Percentiles rank a stretch among this genome's conserved stretches.
These are phyloP conservation scores for Cladosporium colombiae DNA, from an alignment of 2,329 filamentous ascomycete species.

Conservation along the genomic window DNA sequence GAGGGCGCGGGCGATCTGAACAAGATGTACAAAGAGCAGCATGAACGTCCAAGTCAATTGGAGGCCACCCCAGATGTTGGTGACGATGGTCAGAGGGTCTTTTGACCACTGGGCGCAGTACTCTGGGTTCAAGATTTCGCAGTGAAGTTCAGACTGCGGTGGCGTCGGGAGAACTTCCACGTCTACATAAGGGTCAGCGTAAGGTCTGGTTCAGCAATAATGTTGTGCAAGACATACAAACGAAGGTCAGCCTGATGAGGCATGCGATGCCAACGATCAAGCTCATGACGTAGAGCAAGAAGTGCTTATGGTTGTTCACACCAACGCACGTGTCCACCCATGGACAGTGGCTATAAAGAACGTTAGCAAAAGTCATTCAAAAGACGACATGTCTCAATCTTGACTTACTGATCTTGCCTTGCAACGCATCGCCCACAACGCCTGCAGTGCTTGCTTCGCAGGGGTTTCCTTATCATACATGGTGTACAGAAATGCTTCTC, in stretches of 20 bases:
- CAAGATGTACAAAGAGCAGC: slow-evolving; percentile 89
- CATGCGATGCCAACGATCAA: slow-evolving; percentile 73
- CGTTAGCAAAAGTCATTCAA: no score
- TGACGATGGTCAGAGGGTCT: slow-evolving; percentile 80
- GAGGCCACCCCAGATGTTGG: slow-evolving; percentile 75
- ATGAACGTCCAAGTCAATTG: slow-evolving; percentile 97
- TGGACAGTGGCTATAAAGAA: slow-evolving; percentile 75
- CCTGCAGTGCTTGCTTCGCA: slow-evolving; percentile 94
- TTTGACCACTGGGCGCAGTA: slow-evolving; percentile 77
- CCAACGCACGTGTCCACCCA: slow-evolving; percentile 98
- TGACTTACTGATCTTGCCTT: slow-evolving; percentile 88
- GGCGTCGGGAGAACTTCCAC: slow-evolving; percentile 49
- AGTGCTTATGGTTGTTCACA: slow-evolving; percentile 93
- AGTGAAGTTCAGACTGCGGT: slow-evolving; percentile 52
- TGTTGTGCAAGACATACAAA: slow-evolving; percentile 57
- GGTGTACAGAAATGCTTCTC: slow-evolving; percentile 90
- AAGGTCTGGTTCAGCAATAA: slow-evolving; percentile 41
- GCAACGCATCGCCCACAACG: slow-evolving; percentile 89
- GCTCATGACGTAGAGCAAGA: slow-evolving; percentile 83
- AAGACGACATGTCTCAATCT: no score
- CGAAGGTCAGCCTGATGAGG: slow-evolving; percentile 71
- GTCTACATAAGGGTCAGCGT: slow-evolving; percentile 24
- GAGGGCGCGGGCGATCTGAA: slow-evolving; percentile 88
- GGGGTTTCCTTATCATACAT: slow-evolving; percentile 90
- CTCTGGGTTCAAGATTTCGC: slow-evolving; percentile 72